Conservation (phyloP, 2,329 filamentous ascomycete genomes). For the Xylaria sp. region DNA sequence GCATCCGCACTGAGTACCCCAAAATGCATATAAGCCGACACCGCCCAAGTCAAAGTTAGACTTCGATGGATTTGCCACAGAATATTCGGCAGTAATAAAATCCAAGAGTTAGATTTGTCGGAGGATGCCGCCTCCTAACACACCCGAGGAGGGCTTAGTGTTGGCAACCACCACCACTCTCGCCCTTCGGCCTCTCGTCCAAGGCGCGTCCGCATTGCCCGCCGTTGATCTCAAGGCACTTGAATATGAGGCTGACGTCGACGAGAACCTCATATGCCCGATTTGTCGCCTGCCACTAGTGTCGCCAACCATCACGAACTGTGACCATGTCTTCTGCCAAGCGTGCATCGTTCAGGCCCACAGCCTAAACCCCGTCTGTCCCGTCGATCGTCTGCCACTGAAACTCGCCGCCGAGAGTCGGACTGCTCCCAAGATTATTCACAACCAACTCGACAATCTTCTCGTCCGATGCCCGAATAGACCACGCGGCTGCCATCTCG, state of each 20-base stretch:
- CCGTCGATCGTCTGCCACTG: slow-evolving; percentile 65
- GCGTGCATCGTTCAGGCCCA: slow-evolving; percentile 63
- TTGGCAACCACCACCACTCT: slow-evolving; percentile 41
- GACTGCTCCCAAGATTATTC: slow-evolving; percentile 60
- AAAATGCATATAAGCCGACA: slow-evolving; percentile 12
- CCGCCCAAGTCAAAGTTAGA: slow-evolving; percentile 5
- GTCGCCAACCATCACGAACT: slow-evolving; percentile 69
- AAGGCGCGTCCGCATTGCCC: slow-evolving; percentile 34
- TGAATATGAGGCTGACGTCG: slow-evolving; percentile 56
- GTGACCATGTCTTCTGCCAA: slow-evolving; percentile 74
- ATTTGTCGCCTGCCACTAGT: slow-evolving; percentile 71
- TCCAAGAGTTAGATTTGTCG: slow-evolving; percentile 1
- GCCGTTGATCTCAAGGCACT: slow-evolving; percentile 59
- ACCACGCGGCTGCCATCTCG: slow-evolving; percentile 61
- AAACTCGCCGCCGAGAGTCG: slow-evolving; percentile 51
- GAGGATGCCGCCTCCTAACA: slow-evolving; percentile 53
- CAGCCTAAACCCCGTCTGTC: slow-evolving; percentile 60
- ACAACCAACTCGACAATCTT: slow-evolving; percentile 70
- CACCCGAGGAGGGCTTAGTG: slow-evolving; percentile 50
- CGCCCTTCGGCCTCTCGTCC: slow-evolving; percentile 44
- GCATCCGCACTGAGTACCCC: slow-evolving; percentile 1
- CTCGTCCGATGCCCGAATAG: slow-evolving; percentile 68
- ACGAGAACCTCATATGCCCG: slow-evolving; percentile 63
- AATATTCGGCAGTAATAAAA: slow-evolving; percentile 22
- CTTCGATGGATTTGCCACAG: slow-evolving; percentile 28